These are phyloP conservation scores for Sporobolus alterniflorus DNA, from an alignment of 202 grass and related monocot species.

Conservation along the genomic window DNA sequence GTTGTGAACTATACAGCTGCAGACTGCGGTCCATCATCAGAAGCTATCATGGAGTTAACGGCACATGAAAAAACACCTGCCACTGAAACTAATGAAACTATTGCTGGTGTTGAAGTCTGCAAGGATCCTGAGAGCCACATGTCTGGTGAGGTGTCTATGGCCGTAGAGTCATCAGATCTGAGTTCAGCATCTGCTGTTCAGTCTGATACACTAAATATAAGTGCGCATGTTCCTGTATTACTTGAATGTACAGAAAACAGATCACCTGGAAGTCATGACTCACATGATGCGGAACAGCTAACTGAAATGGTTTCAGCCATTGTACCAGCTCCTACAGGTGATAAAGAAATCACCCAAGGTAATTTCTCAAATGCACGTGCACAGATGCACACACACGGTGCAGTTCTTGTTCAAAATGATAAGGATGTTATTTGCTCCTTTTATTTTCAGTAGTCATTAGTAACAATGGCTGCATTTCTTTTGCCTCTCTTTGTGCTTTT, in stretches of 20 bases:
- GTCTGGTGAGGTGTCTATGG: not conserved
- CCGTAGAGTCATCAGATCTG: conserved; percentile 5
- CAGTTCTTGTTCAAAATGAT: not conserved
- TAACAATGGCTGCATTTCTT: conserved; percentile 18
- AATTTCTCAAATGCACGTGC: not conserved
- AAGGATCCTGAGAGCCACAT: not conserved
- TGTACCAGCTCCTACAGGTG: conserved; percentile 20
- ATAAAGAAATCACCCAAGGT: conserved; percentile 39
- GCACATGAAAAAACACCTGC: conserved; percentile 25
- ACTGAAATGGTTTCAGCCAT: not conserved
- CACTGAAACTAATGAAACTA: conserved; percentile 1
- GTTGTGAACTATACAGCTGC: no score
- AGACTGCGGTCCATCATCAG: no score
- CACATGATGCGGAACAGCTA: conserved; percentile 34
- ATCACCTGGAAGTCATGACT: conserved; percentile 10
- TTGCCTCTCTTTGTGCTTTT: not conserved
- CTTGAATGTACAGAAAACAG: conserved; percentile 9
- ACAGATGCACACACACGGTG: not conserved
- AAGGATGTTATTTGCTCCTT: not conserved
- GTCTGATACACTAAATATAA: conserved; percentile 1
- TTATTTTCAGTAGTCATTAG: conserved; percentile 10
- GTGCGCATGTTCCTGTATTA: not conserved
- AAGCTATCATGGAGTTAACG: not conserved
- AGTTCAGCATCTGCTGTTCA: conserved; percentile 31
- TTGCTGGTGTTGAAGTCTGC: not conserved